These are phyloP conservation scores for Solanum bulbocastanum DNA, from an alignment of 257 asterid genomes.

Conservation along the genomic window DNA sequence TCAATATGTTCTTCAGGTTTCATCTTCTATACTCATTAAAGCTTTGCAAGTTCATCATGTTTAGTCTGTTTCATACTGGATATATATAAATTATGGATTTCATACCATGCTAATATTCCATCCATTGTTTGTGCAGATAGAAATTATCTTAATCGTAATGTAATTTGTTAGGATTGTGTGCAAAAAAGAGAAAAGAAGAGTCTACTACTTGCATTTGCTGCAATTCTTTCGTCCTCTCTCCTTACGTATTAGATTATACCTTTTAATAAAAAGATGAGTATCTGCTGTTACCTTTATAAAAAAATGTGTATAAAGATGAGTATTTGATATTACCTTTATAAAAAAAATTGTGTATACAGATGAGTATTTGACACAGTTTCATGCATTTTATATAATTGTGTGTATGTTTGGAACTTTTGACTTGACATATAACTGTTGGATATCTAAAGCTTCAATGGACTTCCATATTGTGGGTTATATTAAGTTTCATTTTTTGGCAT, in stretches of 20 bases:
- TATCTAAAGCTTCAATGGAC: not conserved
- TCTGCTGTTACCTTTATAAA: not conserved
- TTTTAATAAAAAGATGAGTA: not conserved
- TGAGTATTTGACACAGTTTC: not conserved
- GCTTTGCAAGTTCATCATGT: not conserved
- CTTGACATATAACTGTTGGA: not conserved
- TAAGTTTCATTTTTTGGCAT: not conserved
- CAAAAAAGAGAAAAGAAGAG: not conserved
- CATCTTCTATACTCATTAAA: not conserved
- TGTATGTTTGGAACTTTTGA: not conserved
- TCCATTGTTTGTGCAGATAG: not conserved
- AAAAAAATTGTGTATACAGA: not conserved
- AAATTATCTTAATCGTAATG: not conserved
- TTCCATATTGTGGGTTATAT: not conserved
- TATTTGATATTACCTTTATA: not conserved
- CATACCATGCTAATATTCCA: not conserved
- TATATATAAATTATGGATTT: not conserved
- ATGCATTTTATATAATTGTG: not conserved
- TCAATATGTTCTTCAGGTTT: conserved; percentile 82
- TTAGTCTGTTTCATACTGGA: not conserved
- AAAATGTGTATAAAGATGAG: not conserved
- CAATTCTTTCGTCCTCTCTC: not conserved
- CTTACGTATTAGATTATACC: not conserved
- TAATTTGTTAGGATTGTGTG: not conserved
- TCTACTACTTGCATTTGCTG: not conserved